Evolutionary conservation across 768 basidiomycete species (phyloP), one percentile per base, ranked within the genome.

Genomic region (Mycena filopes): DNA sequence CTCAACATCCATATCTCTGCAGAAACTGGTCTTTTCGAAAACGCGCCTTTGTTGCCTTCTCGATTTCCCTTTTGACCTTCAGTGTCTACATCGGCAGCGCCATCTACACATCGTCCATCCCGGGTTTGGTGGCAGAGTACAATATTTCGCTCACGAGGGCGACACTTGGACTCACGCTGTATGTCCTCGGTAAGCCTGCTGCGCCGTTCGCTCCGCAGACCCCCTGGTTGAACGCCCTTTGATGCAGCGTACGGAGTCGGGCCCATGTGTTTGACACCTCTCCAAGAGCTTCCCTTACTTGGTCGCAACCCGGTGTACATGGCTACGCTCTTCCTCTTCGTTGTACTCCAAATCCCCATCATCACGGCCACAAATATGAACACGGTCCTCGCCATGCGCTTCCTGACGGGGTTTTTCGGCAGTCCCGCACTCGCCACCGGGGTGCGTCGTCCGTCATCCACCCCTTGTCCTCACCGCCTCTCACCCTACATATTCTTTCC

Each of bases 361-460:
- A 71, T 76, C 36, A 72, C 75, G 15, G 73, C 76, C 1, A 70
- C 68, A 33, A 77, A 77, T 61, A 70, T 77, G 29, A 72, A 68
- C 41, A 74, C 74, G 60, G 61, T 78, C 41, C 73, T 79, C 48
- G 74, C 73, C 11, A 72, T 78, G 60, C 74, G 78, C n/a, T 78
- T 78, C 67, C 49, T 78, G 13, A 74, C 78, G 0, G 77, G 78
- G 10, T 73, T 77, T 47, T 67, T 76, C 25, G 77, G 77, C 18
- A 74, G 72, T 12, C 77, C 78, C 21, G 71, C 76, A 13, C 75
- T 79, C 25, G 77, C 77, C 1, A 79, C 76, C 1, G 76, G 77
- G 12, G 60, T 55, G 43, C 45, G 60, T 62, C 60, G n/a, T n/a
- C n/a, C n/a, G n/a, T n/a, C n/a, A n/a, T n/a, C 1, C 20, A 13